A percentile compares a stretch with the other conserved stretches of the same genome.
Conservation (phyloP, 441 rosid genomes). For the Croton laevigatus region DNA sequence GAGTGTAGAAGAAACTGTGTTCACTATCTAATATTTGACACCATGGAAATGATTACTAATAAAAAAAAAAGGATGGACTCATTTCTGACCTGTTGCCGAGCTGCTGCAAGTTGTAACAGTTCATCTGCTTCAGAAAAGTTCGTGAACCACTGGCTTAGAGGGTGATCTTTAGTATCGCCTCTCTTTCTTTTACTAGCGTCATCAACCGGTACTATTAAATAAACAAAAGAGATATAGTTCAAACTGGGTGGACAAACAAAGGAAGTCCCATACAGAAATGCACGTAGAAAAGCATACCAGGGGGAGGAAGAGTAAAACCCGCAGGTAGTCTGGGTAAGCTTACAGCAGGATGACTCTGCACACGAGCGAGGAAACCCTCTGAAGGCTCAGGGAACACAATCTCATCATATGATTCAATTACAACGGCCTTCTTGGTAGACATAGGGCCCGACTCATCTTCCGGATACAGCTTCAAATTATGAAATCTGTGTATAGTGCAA, state of each 20-base stretch:
- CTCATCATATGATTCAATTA: slow-evolving; percentile 76
- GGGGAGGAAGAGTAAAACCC: slow-evolving; percentile 36
- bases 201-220: slow-evolving; percentile 38
- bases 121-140: slow-evolving; percentile 88
- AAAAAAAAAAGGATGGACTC: not conserved
- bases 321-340: slow-evolving; percentile 57
- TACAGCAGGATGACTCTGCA: slow-evolving; percentile 66
- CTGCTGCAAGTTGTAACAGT: slow-evolving; percentile 62
- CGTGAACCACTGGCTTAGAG: slow-evolving; percentile 68
- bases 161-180: slow-evolving; percentile 75
- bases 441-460: slow-evolving; percentile 64
- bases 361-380: slow-evolving; percentile 64
- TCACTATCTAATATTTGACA: not conserved
- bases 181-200: slow-evolving; percentile 39
- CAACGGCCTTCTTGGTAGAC: slow-evolving; percentile 76
- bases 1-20: not conserved
- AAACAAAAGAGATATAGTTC: slow-evolving; percentile 5
- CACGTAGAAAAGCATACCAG: slow-evolving; percentile 6
- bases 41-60: not conserved
- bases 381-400: slow-evolving; percentile 78
- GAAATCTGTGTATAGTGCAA: slow-evolving; percentile 46
- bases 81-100: slow-evolving; percentile 74
- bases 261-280: slow-evolving; percentile 9
- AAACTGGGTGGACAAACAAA: slow-evolving; percentile 13
- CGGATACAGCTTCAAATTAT: slow-evolving; percentile 70